Conservation (phyloP, 1,284 basidiomycete genomes). For the Neonothopanus nambi region DNA sequence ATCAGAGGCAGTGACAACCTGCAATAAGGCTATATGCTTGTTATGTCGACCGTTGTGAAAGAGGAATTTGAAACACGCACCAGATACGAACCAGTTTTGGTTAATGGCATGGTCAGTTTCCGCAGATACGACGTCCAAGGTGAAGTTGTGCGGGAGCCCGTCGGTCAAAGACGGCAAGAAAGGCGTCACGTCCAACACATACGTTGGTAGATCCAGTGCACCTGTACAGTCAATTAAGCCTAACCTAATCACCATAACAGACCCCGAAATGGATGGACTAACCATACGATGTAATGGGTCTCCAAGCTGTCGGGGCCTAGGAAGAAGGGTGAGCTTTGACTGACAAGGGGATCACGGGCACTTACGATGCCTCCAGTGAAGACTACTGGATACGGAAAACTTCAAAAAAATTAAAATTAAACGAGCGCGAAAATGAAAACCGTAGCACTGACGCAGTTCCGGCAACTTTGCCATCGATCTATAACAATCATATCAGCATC, state of each 20-base stretch:
- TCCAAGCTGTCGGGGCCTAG: not conserved
- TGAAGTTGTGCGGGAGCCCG: slow-evolving; percentile 65
- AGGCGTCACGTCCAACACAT: slow-evolving; percentile 75
- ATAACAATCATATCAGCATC: not conserved
- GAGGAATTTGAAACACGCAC: slow-evolving; percentile 25
- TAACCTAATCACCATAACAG: too few relatives aligned
- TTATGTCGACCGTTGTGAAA: not conserved
- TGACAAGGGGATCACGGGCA: slow-evolving; percentile 60
- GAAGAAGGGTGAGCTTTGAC: not conserved
- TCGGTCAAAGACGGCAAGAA: slow-evolving; percentile 75
- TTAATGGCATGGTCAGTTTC: slow-evolving; percentile 66
- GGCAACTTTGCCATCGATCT: slow-evolving; percentile 69
- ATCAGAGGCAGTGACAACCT: slow-evolving; percentile 61
- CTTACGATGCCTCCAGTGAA: slow-evolving; percentile 50
- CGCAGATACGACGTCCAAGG: slow-evolving; percentile 72
- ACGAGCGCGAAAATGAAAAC: slow-evolving; percentile 74
- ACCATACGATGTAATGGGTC: slow-evolving; percentile 49
- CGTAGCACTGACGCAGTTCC: slow-evolving; percentile 72
- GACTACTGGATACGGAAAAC: slow-evolving; percentile 14
- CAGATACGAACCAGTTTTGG: slow-evolving; percentile 79
- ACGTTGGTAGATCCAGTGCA: slow-evolving; percentile 75
- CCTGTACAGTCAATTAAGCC: slow-evolving; percentile 25
- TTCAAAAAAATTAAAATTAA: not conserved
- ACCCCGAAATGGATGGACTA: not conserved
- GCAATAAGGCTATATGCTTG: slow-evolving; percentile 41